Base-by-base conservation (phyloP, 2,329 filamentous ascomycete species). In the Paradendryphiella salina region DNA sequence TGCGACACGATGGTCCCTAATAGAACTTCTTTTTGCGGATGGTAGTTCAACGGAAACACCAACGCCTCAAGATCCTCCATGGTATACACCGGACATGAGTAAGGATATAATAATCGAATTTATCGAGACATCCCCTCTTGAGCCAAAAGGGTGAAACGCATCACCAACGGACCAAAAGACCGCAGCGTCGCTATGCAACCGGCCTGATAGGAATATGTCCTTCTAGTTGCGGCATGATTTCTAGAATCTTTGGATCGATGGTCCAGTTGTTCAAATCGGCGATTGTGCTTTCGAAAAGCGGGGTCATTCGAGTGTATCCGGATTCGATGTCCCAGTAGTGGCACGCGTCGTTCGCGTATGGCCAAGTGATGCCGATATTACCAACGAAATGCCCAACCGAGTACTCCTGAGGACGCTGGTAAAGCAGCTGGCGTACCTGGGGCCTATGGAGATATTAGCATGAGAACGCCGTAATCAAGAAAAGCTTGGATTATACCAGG, bases 251-350 rank as follows among this genome's bases (percentile, higher is more conserved):
- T 4, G 67, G 60, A 51, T 71, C 67, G 40, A 72, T 44, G 13
- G 60, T 66, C 69, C 69, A 72, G 38, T 59, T 71, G 38, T 64
- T 64, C 20, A 72, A 42, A 17, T 72, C 66, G 21, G 57, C 54
- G 26, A 71, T 61, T 15, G 66, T 65, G 31, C 57, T 69, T 40
- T 71, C 66, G 33, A 71, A 72, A 1, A 71, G 56, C 1, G 69
- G 68, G 1, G 66, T 67, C 58, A 72, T 57, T 26, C 66, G 64
- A 5, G 66, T 69, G 41, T 63, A 67, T n/a, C 61, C 66, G 18
- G 65, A 56, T 38, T 71, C 67, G 13, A 70, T 67, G 36, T 72
- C 69, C 68, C 68, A 71, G 46, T 70, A 72, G 50, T 71, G 67
- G 55, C 69, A 71, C 15, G 66, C 63, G 34, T 71, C 67, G 31